A percentile compares a stretch with the other conserved stretches of the same genome.
Conservation (phyloP, 2,329 filamentous ascomycete genomes). For the Pseudogymnoascus sp. region DNA sequence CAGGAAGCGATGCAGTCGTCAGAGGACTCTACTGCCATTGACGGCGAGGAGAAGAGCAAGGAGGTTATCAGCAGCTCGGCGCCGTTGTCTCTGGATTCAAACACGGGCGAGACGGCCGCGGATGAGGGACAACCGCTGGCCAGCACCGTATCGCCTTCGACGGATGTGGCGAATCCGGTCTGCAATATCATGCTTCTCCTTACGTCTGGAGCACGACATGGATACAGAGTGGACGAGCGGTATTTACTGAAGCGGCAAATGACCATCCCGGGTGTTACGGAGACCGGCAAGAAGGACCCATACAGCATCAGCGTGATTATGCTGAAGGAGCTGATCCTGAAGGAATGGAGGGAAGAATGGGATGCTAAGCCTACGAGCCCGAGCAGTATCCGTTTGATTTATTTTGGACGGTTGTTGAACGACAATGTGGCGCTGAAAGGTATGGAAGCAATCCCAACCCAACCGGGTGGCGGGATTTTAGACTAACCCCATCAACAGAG, state of each 20-base stretch:
- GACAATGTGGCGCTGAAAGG: constrained; percentile 81
- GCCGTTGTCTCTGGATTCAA: background rate
- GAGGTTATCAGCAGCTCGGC: background rate
- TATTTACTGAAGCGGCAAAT: constrained; percentile 80
- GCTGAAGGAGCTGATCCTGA: constrained; percentile 85
- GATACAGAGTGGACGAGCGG: constrained; percentile 82
- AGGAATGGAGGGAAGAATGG: constrained; percentile 92
- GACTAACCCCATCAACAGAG: constrained; percentile 44
- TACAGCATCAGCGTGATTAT: constrained; percentile 91
- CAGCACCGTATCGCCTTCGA: constrained; percentile 14
- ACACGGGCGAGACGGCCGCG: background rate
- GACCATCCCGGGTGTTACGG: constrained; percentile 59
- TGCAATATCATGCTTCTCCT: constrained; percentile 79
- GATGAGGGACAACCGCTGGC: background rate
- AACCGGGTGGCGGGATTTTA: background rate
- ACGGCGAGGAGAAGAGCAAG: constrained; percentile 4
- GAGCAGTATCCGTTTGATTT: constrained; percentile 83
- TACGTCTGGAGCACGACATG: constrained; percentile 75
- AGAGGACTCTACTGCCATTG: constrained; percentile 7
- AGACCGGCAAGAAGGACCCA: constrained; percentile 61
- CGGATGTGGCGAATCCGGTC: constrained; percentile 35
- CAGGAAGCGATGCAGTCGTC: background rate
- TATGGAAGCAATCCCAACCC: constrained; percentile 39
- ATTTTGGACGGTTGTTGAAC: constrained; percentile 83
- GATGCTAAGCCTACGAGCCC: constrained; percentile 79